These are phyloP conservation scores for Metroxylon sagu DNA, from an alignment of 176 grass and related monocot genomes.

Conservation along the genomic window DNA sequence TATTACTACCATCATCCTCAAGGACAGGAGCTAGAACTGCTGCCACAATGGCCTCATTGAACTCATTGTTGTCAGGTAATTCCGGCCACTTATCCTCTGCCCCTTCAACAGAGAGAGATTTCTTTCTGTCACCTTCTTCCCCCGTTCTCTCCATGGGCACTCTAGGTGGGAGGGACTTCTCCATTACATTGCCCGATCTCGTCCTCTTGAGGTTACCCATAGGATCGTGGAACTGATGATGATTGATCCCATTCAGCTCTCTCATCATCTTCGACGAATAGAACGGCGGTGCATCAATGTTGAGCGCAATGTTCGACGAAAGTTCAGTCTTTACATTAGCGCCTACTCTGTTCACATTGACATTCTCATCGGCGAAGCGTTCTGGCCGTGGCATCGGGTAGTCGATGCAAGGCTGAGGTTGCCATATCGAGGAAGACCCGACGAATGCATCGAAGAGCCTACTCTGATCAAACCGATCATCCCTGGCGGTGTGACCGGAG, in stretches of 20 bases:
- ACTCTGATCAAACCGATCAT: conserved; percentile 31
- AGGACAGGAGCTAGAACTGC: conserved; percentile 47
- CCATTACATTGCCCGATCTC: conserved; percentile 40
- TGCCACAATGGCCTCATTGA: conserved; percentile 69
- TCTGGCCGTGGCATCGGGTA: conserved; percentile 4
- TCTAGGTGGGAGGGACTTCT: conserved; percentile 15
- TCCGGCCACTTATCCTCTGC: conserved; percentile 75
- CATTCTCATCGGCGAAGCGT: conserved; percentile 62
- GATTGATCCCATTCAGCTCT: conserved; percentile 10
- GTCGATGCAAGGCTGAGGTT: conserved; percentile 79
- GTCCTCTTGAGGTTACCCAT: conserved; percentile 89
- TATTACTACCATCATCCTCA: conserved; percentile 13
- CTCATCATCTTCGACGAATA: conserved; percentile 45
- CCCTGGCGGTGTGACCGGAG: conserved; percentile 20
- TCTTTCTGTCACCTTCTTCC: conserved; percentile 27
- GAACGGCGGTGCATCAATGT: conserved; percentile 74
- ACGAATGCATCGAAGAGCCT: conserved; percentile 84
- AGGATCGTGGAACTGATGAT: conserved; percentile 28
- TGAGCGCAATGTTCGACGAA: conserved; percentile 21
- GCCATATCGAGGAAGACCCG: conserved; percentile 80
- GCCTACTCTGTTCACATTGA: conserved; percentile 6
- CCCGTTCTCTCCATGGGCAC: conserved; percentile 6
- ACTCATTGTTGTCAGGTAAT: conserved; percentile 71
- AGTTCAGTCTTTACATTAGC: background rate
- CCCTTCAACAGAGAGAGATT: conserved; percentile 22